phyloP scores from a whole-genome alignment of 371 early-diverging fungal genomes.

The Quaeritorhiza haematococci region DNA sequence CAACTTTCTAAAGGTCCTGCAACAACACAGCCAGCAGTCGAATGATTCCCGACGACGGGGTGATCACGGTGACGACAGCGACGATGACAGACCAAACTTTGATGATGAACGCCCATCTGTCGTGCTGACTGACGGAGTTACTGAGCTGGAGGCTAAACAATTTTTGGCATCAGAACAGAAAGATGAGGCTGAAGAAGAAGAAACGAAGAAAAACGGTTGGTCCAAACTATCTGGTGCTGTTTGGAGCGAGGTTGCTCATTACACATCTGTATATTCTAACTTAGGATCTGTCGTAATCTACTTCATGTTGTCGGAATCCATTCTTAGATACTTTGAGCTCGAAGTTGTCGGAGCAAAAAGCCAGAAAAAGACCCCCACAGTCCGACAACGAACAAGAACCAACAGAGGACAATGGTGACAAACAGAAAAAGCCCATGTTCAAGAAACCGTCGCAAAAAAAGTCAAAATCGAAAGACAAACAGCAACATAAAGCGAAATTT shows the following conservation, averaged over 20 bases:
- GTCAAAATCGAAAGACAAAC: too few species aligned
- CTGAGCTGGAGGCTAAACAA: neutral
- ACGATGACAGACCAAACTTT: neutral
- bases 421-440: neutral
- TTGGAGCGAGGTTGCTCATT: neutral
- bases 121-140: neutral
- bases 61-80: neutral
- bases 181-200: neutral
- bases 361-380: neutral
- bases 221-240: neutral
- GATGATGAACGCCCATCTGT: neutral
- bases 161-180: neutral
- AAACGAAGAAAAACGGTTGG: neutral
- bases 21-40: neutral
- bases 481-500: too few species aligned
- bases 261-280: neutral
- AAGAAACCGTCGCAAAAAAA: neutral
- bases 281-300: neutral
- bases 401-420: neutral
- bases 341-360: neutral
- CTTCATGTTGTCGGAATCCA: neutral
- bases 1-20: neutral
- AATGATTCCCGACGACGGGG: neutral
- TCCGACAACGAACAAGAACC: neutral
- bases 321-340: neutral